Conservation (phyloP, 2,329 filamentous ascomycete genomes). For the Penicillium aurantiogriseum region DNA sequence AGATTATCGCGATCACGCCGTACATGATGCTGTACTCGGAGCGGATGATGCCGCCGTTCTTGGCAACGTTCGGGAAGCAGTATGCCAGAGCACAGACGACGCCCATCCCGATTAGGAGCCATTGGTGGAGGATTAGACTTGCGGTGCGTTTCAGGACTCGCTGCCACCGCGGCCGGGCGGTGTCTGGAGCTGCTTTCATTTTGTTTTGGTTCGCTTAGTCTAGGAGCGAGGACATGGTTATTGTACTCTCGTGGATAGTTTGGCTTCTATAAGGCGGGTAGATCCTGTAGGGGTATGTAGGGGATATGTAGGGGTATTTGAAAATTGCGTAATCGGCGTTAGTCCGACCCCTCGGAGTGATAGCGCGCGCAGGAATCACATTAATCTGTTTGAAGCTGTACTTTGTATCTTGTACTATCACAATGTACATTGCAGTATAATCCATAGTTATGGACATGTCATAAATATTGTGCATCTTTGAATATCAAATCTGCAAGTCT, state of each 20-base stretch:
- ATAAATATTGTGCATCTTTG: not conserved
- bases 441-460: not conserved
- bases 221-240: not conserved
- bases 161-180: slow-evolving; percentile 5
- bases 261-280: not conserved
- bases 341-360: slow-evolving; percentile 15
- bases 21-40: slow-evolving; percentile 58
- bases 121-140: slow-evolving; percentile 53
- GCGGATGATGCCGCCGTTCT: slow-evolving; percentile 44
- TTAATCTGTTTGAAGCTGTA: not conserved
- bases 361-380: slow-evolving; percentile 6
- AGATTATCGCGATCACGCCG: slow-evolving; percentile 67
- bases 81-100: slow-evolving; percentile 54
- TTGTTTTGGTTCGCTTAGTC: not conserved
- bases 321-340: slow-evolving; percentile 18
- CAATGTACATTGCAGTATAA: not conserved
- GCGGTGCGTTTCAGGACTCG: slow-evolving; percentile 20
- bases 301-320: not conserved
- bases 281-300: not conserved
- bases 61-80: slow-evolving; percentile 52
- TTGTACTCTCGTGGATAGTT: not conserved
- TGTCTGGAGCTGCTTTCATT: not conserved
- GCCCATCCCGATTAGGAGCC: slow-evolving; percentile 63
- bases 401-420: not conserved
- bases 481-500: not conserved